Percentiles rank a stretch among this genome's conserved stretches.
Conservation (phyloP, 768 basidiomycete genomes). For the Agrocybe praecox region DNA sequence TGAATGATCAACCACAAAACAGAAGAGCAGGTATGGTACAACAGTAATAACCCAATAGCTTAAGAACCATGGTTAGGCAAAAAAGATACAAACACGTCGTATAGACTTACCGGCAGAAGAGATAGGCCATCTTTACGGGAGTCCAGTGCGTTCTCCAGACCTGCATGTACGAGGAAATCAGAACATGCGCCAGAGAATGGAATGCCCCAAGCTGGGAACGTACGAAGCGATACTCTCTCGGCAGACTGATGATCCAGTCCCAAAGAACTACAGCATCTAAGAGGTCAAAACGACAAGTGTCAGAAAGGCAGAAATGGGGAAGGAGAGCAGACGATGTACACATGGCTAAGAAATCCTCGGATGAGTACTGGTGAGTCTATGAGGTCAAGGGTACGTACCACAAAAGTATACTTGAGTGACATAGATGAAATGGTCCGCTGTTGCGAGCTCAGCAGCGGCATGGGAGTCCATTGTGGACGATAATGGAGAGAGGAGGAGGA, state of each 20-base stretch:
- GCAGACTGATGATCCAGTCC: slow-evolving; percentile 84
- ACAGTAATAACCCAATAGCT: slow-evolving; percentile 86
- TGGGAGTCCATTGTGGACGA: slow-evolving; percentile 26
- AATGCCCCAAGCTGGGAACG: slow-evolving; percentile 18
- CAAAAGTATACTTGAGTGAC: slow-evolving; percentile 85
- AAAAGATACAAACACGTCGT: slow-evolving; percentile 14
- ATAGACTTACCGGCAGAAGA: slow-evolving; percentile 75
- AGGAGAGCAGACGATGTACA: slow-evolving; percentile 44
- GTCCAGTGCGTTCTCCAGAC: slow-evolving; percentile 87
- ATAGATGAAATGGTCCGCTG: slow-evolving; percentile 78
- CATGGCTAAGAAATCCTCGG: slow-evolving; percentile 57
- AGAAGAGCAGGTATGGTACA: slow-evolving; percentile 77
- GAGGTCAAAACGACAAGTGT: slow-evolving; percentile 24
- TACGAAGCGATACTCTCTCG: slow-evolving; percentile 80
- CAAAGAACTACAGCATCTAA: slow-evolving; percentile 80
- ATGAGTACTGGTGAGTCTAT: slow-evolving; percentile 27
- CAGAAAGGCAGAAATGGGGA: slow-evolving; percentile 28
- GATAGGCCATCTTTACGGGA: slow-evolving; percentile 80
- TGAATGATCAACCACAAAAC: slow-evolving; percentile 73
- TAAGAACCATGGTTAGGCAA: slow-evolving; percentile 20
- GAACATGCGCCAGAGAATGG: slow-evolving; percentile 18
- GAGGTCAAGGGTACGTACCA: slow-evolving; percentile 54
- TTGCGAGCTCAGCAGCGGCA: slow-evolving; percentile 45
- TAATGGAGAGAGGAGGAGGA: slow-evolving; percentile 12
- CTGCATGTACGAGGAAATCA: slow-evolving; percentile 37